phyloP scores from a whole-genome alignment of 805 yeast genomes.

The Jamesozyma spencerorum region DNA sequence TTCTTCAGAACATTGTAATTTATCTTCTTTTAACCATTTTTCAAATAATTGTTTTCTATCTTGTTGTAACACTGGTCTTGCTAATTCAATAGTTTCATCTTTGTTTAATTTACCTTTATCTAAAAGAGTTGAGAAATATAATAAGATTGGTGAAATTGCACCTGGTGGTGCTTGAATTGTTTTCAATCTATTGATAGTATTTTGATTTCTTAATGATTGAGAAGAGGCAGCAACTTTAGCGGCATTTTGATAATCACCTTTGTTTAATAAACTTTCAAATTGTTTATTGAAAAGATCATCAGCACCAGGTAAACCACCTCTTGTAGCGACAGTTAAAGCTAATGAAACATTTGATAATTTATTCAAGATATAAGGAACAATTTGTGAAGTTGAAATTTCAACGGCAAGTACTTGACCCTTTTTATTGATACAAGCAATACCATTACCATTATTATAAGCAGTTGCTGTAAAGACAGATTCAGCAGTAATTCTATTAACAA shows the following conservation, averaged over 20 bases:
- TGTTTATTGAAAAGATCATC: conserved; percentile 86
- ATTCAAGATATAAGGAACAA: conserved; percentile 81
- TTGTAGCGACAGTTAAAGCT: conserved; percentile 81
- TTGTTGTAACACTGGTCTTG: conserved; percentile 90
- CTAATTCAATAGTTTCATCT: conserved; percentile 88
- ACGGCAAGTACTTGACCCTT: conserved; percentile 92
- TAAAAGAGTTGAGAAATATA: conserved; percentile 81
- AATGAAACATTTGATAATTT: conserved; percentile 78
- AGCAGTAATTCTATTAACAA: conserved; percentile 92
- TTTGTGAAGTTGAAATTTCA: conserved; percentile 72
- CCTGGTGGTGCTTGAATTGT: conserved; percentile 88
- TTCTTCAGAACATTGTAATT: conserved; percentile 91
- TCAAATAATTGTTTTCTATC: conserved; percentile 88
- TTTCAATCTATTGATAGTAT: conserved; percentile 87
- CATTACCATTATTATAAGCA: conserved; percentile 59
- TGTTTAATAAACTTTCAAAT: conserved; percentile 72
- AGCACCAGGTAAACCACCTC: conserved; percentile 97
- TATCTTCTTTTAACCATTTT: conserved; percentile 93
- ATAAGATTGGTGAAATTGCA: conserved; percentile 85
- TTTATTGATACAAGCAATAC: conserved; percentile 88
- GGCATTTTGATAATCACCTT: conserved; percentile 84
- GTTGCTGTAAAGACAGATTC: conserved; percentile 91
- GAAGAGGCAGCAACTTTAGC: conserved; percentile 96
- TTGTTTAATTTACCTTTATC: conserved; percentile 90
- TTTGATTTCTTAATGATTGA: conserved; percentile 85